A percentile compares a stretch with the other conserved stretches of the same genome.
These are phyloP conservation scores for Alternaria rosae DNA, from an alignment of 2,329 filamentous ascomycete species.

Conservation along the genomic window DNA sequence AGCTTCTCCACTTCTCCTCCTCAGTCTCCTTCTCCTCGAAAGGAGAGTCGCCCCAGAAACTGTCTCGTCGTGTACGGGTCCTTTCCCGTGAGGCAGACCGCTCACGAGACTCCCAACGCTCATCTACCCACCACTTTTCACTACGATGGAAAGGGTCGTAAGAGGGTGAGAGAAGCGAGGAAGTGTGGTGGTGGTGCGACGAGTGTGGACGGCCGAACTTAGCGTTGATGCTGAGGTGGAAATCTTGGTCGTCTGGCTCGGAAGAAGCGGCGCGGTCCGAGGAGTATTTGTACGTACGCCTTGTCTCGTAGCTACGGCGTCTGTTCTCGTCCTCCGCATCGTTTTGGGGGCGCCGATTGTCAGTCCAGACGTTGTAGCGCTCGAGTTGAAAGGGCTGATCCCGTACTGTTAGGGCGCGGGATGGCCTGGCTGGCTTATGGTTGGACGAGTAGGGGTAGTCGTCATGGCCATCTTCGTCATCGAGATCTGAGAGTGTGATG, in stretches of 20 bases:
- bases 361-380: constrained; percentile 45
- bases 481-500: constrained; percentile 32
- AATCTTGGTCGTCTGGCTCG: constrained; percentile 28
- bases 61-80: constrained; percentile 9
- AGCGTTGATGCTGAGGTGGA: constrained; percentile 32
- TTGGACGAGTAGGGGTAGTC: constrained; percentile 37
- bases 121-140: constrained; percentile 39
- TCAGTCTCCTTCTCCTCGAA: constrained; percentile 27
- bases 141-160: constrained; percentile 29
- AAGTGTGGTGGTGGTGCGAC: constrained; percentile 17
- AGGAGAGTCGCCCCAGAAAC: constrained; percentile 18
- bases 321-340: constrained; percentile 16
- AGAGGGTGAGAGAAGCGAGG: constrained; percentile 22
- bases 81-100: constrained; percentile 17
- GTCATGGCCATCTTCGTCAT: constrained; percentile 34
- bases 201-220: constrained; percentile 28
- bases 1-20: constrained; percentile 32
- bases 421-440: constrained; percentile 23
- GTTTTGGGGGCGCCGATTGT: constrained; percentile 11
- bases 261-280: constrained; percentile 18
- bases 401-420: constrained; percentile 37
- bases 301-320: constrained; percentile 7
- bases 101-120: constrained; percentile 38
- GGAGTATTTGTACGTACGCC: constrained; percentile 15
- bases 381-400: constrained; percentile 37